Evolutionary conservation across 2,329 filamentous ascomycete genomes (phyloP).

Genomic region (Didymella lethalis): DNA sequence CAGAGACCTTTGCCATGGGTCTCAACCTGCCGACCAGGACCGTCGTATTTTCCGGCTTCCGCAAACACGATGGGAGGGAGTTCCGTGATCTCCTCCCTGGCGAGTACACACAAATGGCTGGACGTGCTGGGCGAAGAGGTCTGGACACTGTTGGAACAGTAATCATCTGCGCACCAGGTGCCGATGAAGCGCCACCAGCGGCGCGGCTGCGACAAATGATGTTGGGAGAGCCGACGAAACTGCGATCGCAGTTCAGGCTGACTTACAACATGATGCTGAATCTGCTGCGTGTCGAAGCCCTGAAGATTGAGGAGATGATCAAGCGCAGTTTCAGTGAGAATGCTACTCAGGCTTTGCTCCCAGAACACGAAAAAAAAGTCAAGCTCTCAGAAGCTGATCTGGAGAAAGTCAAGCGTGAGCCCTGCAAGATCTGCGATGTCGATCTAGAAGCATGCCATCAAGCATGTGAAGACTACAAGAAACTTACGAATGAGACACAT

Average conservation of each 20-base stretch:
- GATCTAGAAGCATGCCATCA: conserved; percentile 83
- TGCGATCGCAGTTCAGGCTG: conserved; percentile 92
- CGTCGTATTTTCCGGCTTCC: conserved; percentile 95
- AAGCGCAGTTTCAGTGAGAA: conserved; percentile 99
- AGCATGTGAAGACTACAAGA: conserved; percentile 79
- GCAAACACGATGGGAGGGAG: conserved; percentile 92
- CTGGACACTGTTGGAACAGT: conserved; percentile 92
- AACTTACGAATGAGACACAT: conserved; percentile 82
- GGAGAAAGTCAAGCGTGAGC: conserved; percentile 85
- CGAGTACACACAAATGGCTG: conserved; percentile 99
- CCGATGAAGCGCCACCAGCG: conserved; percentile 87
- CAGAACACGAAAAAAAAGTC: conserved; percentile 94
- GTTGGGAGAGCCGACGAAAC: conserved; percentile 90
- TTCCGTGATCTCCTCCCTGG: conserved; percentile 92
- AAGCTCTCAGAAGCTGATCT: conserved; percentile 91
- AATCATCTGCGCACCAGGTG: conserved; percentile 83
- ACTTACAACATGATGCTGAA: conserved; percentile 99
- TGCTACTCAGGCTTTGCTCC: conserved; percentile 90
- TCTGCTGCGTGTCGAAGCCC: conserved; percentile 87
- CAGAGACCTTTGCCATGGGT: conserved; percentile 98
- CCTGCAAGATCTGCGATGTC: conserved; percentile 81
- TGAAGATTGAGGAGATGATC: conserved; percentile 99
- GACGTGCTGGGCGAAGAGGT: conserved; percentile 89
- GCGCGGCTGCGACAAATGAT: conserved; percentile 90
- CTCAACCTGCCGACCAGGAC: conserved; percentile 94